Evolutionary conservation across 352 stramenopile genomes (phyloP).

Genomic region (Pythium aquatile): DNA sequence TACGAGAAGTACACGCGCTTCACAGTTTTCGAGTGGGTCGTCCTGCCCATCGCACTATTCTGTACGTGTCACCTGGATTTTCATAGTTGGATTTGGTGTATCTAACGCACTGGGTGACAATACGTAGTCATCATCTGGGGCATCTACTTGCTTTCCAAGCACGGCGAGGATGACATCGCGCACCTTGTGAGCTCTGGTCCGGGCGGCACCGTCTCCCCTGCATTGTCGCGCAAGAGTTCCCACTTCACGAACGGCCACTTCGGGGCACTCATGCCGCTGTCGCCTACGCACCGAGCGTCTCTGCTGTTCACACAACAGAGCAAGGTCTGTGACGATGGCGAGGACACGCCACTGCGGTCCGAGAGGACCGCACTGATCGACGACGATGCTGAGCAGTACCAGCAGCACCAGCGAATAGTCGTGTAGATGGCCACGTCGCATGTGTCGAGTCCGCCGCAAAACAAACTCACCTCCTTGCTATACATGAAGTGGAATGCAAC

Average conservation of each 20-base stretch:
- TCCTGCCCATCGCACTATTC: conserved; percentile 65
- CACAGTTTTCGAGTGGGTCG: conserved; percentile 78
- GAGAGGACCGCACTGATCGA: conserved; percentile 32
- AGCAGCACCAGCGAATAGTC: conserved; percentile 29
- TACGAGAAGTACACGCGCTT: conserved; percentile 85
- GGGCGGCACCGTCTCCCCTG: conserved; percentile 27
- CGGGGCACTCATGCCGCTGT: conserved; percentile 78
- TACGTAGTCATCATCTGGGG: conserved; percentile 75
- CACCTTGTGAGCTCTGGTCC: conserved; percentile 29
- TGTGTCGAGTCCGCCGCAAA: neutral
- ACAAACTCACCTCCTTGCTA: neutral
- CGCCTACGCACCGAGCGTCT: conserved; percentile 47
- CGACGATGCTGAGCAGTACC: conserved; percentile 25
- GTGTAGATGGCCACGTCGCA: conserved; percentile 12
- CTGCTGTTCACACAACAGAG: conserved; percentile 39
- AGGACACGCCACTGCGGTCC: conserved; percentile 39
- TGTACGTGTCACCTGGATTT: conserved; percentile 40
- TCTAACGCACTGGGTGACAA: neutral
- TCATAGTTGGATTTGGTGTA: neutral
- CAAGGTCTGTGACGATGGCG: conserved; percentile 46
- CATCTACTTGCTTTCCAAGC: conserved; percentile 82
- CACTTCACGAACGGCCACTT: conserved; percentile 73
- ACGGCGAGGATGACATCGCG: conserved; percentile 51
- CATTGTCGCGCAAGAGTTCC: conserved; percentile 32
- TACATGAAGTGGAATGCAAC: neutral